Base-by-base conservation (phyloP, 1,284 basidiomycete species). In the Ceratobasidium sp. region DNA sequence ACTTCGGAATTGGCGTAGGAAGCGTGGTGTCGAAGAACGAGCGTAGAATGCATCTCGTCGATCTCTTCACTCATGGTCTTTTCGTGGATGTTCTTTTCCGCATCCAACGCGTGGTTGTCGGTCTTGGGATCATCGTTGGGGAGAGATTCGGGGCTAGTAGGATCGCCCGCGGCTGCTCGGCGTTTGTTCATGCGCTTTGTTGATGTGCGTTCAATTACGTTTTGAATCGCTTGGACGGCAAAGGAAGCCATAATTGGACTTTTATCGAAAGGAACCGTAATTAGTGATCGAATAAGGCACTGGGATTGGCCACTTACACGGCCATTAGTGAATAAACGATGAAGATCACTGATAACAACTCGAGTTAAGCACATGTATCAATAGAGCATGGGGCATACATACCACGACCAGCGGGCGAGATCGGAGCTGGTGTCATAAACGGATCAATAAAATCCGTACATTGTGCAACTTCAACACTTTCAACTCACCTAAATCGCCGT, bases 221-320 rank as follows among this genome's bases (percentile, higher is more conserved):
- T 82, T 25, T 83, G 82, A 46, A 86, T 82, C n/a, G 84, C 84
- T 65, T 84, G 84, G 6, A 85, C 84, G 22, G 84, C 85, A 73
- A 87, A 86, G 7, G 83, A 84, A 29, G 85, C 85, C 37, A 87
- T 84, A 69, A 87, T 81, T 0, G 85, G 85, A 29, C 73, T 76
- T 15, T 29, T 32, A 34, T 22, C n/a, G 19, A 9, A 43, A 68
- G 0, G 17, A 43, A 15, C 15, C 17, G 17, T 19, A 37, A 49
- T 61, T 15, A 59, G 61, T 17, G 25, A 59, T 46, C 22, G 32
- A 2, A 44, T 1, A 22, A 40, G 37, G 1, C n/a, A 43, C 34
- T 29, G 51, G 43, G 13, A 32, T 22, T 17, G 37, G 11, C 8
- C 5, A 44, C 76, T 57, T 61, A 77, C 76, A 78, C 77, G 11